These are phyloP conservation scores for Fusarium devonianum DNA, from an alignment of 2,329 filamentous ascomycete species.

Conservation along the genomic window DNA sequence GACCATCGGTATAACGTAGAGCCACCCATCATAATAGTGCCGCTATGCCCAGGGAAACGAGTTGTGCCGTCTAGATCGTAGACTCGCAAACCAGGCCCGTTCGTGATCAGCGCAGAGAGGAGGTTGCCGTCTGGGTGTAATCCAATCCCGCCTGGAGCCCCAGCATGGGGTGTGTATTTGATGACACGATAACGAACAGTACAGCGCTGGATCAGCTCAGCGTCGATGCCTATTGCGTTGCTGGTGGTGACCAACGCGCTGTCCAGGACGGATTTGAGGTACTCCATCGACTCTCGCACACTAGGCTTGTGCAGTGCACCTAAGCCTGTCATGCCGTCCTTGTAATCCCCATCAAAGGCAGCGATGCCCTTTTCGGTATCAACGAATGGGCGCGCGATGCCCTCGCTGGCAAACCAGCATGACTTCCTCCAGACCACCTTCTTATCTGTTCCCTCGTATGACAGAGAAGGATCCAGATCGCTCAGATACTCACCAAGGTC, in stretches of 20 bases:
- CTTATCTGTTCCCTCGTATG: conserved; percentile 20
- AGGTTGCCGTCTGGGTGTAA: conserved; percentile 12
- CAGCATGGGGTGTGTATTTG: conserved; percentile 10
- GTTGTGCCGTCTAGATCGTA: background rate
- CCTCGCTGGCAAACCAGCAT: conserved; percentile 19
- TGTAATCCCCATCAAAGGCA: conserved; percentile 14
- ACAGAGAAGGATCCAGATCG: conserved; percentile 11
- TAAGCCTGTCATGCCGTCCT: conserved; percentile 10
- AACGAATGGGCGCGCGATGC: conserved; percentile 9
- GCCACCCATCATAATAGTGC: conserved; percentile 15
- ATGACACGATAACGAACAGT: conserved; percentile 10
- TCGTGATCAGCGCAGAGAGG: conserved; percentile 6
- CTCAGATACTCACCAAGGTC: conserved; percentile 7
- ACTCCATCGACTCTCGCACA: background rate
- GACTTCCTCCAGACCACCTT: conserved; percentile 20
- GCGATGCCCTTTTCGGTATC: conserved; percentile 9
- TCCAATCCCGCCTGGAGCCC: conserved; percentile 1
- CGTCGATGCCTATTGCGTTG: conserved; percentile 8
- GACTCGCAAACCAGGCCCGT: conserved; percentile 2
- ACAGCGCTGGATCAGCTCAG: background rate
- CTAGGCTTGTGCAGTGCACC: background rate
- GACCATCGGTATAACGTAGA: conserved; percentile 17
- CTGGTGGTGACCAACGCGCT: background rate
- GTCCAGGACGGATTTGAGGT: conserved; percentile 4
- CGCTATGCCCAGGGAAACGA: background rate